A percentile compares a stretch with the other conserved stretches of the same genome.
These are phyloP conservation scores for Euphorbia schlechtendalii DNA, from an alignment of 441 rosid genomes.

Conservation along the genomic window DNA sequence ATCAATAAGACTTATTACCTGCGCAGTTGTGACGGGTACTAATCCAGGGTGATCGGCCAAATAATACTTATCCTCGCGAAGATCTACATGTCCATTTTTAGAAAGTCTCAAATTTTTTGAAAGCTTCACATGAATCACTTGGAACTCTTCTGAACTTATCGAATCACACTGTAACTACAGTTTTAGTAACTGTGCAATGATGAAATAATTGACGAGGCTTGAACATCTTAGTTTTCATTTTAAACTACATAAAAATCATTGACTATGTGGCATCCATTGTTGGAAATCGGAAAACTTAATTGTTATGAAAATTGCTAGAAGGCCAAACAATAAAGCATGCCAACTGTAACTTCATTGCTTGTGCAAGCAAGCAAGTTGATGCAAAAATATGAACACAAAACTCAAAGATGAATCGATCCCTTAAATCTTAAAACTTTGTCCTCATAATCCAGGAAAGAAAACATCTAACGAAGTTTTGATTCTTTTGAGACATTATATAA, in stretches of 20 bases:
- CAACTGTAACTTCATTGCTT: neutral
- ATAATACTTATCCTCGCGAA: constrained; percentile 92
- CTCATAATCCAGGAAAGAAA: neutral
- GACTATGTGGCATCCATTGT: too few relatives aligned
- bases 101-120: constrained; percentile 5
- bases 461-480: neutral
- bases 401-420: neutral
- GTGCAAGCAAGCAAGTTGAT: neutral
- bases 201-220: neutral
- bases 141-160: too few relatives aligned
- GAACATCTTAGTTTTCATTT: neutral
- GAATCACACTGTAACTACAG: neutral
- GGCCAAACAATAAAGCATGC: neutral
- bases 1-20: constrained; percentile 41
- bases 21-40: constrained; percentile 86
- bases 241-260: neutral
- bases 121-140: constrained; percentile 11
- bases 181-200: neutral
- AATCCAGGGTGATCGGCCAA: constrained; percentile 95
- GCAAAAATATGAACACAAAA: neutral
- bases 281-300: too few relatives aligned
- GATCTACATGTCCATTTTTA: constrained; percentile 50
- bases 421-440: neutral
- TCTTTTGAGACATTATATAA: too few relatives aligned
- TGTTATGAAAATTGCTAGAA: too few relatives aligned